Evolutionary conservation across 2,329 filamentous ascomycete genomes (phyloP).

Genomic region (Alternaria alternata): DNA sequence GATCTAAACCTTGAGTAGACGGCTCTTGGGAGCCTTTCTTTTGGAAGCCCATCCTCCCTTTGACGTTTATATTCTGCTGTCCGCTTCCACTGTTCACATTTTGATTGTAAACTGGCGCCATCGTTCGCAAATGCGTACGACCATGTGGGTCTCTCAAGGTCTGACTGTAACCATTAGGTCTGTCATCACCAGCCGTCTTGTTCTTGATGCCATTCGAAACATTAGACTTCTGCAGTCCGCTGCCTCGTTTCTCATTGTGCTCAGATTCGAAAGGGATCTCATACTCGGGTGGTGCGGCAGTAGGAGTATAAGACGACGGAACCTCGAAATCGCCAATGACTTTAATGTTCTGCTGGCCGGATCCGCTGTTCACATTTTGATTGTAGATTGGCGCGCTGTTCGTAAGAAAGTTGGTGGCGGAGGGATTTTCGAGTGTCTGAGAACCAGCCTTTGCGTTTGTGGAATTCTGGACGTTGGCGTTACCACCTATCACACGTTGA

Average conservation of each 20-base stretch:
- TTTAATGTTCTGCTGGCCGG: background rate
- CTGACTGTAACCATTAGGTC: background rate
- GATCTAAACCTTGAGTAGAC: background rate
- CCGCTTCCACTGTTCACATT: background rate
- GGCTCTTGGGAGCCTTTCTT: background rate
- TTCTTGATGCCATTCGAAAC: background rate
- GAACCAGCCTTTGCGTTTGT: background rate
- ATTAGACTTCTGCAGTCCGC: background rate
- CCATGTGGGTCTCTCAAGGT: background rate
- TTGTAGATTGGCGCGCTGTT: background rate
- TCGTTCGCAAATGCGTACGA: background rate
- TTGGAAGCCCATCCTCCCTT: background rate
- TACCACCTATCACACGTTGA: background rate
- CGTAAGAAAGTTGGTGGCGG: background rate
- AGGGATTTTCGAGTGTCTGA: background rate
- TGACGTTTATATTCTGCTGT: background rate
- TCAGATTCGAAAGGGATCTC: background rate
- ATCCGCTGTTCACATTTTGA: background rate
- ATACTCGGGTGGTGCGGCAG: background rate
- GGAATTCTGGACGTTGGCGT: background rate
- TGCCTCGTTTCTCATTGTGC: background rate
- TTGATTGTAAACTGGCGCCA: background rate
- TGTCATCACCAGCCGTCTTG: background rate
- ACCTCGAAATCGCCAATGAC: background rate
- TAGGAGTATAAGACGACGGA: background rate